Conservation (phyloP, 257 asterid genomes). For the Cinchona pubescens region DNA sequence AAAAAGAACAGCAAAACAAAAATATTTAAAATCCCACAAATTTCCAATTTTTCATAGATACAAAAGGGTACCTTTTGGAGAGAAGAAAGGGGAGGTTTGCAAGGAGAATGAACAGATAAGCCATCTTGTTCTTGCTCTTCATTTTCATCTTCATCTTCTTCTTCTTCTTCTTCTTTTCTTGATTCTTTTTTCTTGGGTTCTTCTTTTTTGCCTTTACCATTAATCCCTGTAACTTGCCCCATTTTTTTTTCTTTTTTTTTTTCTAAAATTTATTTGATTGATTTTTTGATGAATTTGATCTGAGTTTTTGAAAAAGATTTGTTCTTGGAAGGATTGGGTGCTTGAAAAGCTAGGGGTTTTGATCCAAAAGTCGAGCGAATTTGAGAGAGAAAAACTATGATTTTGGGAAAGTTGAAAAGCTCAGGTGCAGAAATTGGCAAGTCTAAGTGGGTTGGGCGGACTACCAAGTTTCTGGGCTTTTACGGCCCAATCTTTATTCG, state of each 20-base stretch:
- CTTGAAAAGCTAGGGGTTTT: conserved; percentile 8
- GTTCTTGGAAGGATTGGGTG: background rate
- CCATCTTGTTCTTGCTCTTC: conserved; percentile 77
- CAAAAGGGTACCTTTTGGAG: conserved; percentile 44
- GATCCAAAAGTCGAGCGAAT: background rate
- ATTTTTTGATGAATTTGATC: conserved; percentile 1
- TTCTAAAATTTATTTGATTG: background rate
- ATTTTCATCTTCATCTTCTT: conserved; percentile 31
- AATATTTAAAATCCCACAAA: background rate
- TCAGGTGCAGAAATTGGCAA: background rate
- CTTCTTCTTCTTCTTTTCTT: conserved; percentile 20
- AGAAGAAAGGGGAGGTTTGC: conserved; percentile 67
- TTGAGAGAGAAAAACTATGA: background rate
- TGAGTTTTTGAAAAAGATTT: conserved; percentile 1
- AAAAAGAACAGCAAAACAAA: background rate
- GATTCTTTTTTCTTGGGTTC: conserved; percentile 16
- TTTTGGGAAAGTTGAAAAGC: background rate
- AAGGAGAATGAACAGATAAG: conserved; percentile 84
- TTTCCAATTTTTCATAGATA: background rate
- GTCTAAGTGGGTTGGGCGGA: background rate
- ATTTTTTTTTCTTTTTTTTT: conserved; percentile 1
- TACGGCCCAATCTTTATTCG: background rate
- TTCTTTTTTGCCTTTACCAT: conserved; percentile 30
- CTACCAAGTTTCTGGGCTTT: background rate
- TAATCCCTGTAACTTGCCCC: conserved; percentile 23